These are phyloP conservation scores for Claviceps humidiphila DNA, from an alignment of 2,329 filamentous ascomycete species.

Conservation along the genomic window DNA sequence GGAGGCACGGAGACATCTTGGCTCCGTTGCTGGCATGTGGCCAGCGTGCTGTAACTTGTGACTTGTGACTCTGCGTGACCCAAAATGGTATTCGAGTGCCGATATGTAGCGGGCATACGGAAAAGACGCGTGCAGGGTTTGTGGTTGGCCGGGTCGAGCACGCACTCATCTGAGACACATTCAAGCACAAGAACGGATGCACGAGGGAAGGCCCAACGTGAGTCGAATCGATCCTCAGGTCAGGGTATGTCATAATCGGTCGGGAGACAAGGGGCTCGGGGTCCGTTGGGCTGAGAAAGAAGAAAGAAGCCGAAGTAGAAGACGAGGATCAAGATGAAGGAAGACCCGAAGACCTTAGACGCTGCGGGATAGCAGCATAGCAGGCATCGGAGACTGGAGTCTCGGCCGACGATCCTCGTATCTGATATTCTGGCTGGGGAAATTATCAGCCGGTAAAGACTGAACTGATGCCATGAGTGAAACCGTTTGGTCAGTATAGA, in stretches of 20 bases:
- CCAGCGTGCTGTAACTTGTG: not conserved
- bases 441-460: not conserved
- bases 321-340: not conserved
- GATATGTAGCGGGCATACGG: slow-evolving; percentile 1
- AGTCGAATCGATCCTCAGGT: not conserved
- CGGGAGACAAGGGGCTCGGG: not conserved
- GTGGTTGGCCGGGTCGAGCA: slow-evolving; percentile 9
- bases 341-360: not conserved
- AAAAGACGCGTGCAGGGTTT: slow-evolving; percentile 1
- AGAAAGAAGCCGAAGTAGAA: not conserved
- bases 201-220: slow-evolving; percentile 3
- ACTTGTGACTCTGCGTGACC: not conserved
- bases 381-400: not conserved
- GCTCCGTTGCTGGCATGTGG: not conserved
- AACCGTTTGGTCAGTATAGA: not conserved
- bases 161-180: slow-evolving; percentile 13
- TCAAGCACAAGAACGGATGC: slow-evolving; percentile 10
- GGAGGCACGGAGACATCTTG: slow-evolving; percentile 9
- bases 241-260: not conserved
- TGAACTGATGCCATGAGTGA: not conserved
- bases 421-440: not conserved
- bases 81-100: slow-evolving; percentile 4
- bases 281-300: not conserved
- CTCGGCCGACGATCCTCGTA: not conserved
- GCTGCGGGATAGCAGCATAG: not conserved